Conservation (phyloP, 495 filamentous ascomycete species). For the Xylaria curta region DNA sequence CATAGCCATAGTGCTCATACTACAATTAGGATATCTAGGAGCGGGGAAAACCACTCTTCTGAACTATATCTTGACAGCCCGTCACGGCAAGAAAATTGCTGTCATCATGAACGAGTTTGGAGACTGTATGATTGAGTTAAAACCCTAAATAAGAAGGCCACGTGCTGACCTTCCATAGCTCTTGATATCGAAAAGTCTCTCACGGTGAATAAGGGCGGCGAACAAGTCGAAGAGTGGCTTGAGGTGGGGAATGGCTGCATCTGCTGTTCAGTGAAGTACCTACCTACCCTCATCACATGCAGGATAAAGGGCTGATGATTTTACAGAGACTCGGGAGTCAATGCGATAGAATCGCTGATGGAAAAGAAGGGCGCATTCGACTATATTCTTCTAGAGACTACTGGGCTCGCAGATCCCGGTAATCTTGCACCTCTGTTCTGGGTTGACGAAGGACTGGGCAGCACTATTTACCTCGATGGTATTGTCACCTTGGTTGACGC, state of each 20-base stretch:
- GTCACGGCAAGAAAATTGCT: slow-evolving; percentile 96
- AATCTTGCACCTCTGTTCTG: slow-evolving; percentile 97
- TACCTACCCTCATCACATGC: slow-evolving; percentile 3
- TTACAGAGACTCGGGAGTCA: slow-evolving; percentile 82
- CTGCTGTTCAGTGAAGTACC: slow-evolving; percentile 95
- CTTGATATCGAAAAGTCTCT: slow-evolving; percentile 93
- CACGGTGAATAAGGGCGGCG: slow-evolving; percentile 82
- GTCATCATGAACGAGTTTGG: slow-evolving; percentile 99
- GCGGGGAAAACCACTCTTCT: slow-evolving; percentile 94
- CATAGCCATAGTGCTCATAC: slow-evolving; percentile 27
- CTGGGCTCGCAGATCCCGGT: slow-evolving; percentile 92
- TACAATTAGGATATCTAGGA: slow-evolving; percentile 74
- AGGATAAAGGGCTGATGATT: slow-evolving; percentile 10
- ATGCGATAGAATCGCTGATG: slow-evolving; percentile 96
- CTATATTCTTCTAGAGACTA: slow-evolving; percentile 97
- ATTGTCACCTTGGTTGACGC: slow-evolving; percentile 97
- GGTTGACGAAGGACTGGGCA: slow-evolving; percentile 93
- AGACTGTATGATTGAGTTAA: slow-evolving; percentile 68
- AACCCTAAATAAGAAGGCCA: neutral
- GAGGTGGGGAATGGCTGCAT: slow-evolving; percentile 97
- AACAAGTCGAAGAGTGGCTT: slow-evolving; percentile 92
- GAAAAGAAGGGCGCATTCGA: slow-evolving; percentile 91
- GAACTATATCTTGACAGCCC: slow-evolving; percentile 92
- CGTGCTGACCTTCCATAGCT: slow-evolving; percentile 58
- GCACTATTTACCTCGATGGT: slow-evolving; percentile 93